Conservation (phyloP, 768 basidiomycete genomes). For the Kwoniella shandongensis region DNA sequence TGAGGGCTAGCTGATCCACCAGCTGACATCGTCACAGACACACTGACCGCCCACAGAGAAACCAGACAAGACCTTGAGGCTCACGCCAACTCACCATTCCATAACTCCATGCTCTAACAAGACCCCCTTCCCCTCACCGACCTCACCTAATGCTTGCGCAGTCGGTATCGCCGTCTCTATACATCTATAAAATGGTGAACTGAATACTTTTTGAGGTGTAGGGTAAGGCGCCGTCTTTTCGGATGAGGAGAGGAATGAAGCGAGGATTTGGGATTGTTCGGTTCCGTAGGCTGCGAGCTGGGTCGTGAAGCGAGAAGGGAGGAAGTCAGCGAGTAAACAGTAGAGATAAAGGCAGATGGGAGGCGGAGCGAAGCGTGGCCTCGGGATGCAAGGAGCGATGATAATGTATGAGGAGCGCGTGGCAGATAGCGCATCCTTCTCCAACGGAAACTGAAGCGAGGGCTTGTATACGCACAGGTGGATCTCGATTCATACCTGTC, state of each 20-base stretch:
- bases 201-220: slow-evolving; percentile 49
- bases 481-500: slow-evolving; percentile 50
- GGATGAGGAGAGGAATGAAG: slow-evolving; percentile 39
- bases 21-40: too few species aligned
- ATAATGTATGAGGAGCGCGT: too few species aligned
- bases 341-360: too few species aligned
- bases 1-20: too few species aligned
- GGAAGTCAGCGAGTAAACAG: too few species aligned
- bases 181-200: slow-evolving; percentile 52
- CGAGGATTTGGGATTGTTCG: slow-evolving; percentile 38
- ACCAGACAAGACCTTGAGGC: not conserved
- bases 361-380: too few species aligned
- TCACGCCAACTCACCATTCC: slow-evolving; percentile 52
- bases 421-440: too few species aligned
- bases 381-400: too few species aligned
- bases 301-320: too few species aligned
- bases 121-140: slow-evolving; percentile 14
- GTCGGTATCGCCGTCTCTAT: slow-evolving; percentile 49
- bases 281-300: slow-evolving; percentile 48
- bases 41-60: not conserved
- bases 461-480: slow-evolving; percentile 40
- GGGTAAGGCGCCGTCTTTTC: slow-evolving; percentile 31
- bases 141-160: slow-evolving; percentile 21
- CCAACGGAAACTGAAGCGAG: too few species aligned
- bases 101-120: slow-evolving; percentile 50